Evolutionary conservation across 2,329 filamentous ascomycete species (phyloP).

Genomic region (Cercospora janseana): DNA sequence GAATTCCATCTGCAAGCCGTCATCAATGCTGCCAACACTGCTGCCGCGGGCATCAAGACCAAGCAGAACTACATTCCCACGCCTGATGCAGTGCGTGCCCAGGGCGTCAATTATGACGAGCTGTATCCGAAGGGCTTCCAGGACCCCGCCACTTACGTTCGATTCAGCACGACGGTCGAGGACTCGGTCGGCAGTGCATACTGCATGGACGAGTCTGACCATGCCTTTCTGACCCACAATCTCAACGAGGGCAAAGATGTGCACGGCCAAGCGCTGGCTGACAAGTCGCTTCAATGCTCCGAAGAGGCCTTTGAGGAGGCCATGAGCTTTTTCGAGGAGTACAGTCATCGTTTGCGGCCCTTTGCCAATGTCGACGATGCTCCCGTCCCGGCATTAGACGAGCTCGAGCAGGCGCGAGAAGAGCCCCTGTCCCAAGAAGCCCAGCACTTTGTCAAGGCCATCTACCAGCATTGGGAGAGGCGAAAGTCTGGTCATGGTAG

Average conservation of each 20-base stretch:
- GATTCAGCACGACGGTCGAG: slow-evolving; percentile 96
- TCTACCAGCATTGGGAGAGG: slow-evolving; percentile 87
- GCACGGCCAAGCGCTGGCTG: slow-evolving; percentile 32
- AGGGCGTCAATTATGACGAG: slow-evolving; percentile 77
- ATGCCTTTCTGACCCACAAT: slow-evolving; percentile 69
- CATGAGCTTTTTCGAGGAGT: slow-evolving; percentile 93
- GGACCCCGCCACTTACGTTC: slow-evolving; percentile 89
- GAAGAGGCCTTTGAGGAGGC: slow-evolving; percentile 92
- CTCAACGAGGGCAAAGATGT: slow-evolving; percentile 75
- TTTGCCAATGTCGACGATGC: slow-evolving; percentile 88
- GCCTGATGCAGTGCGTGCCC: slow-evolving; percentile 59
- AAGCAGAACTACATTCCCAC: slow-evolving; percentile 64
- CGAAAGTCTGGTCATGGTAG: slow-evolving; percentile 58
- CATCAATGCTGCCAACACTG: slow-evolving; percentile 59
- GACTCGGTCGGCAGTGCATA: slow-evolving; percentile 88
- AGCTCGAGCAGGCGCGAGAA: slow-evolving; percentile 64
- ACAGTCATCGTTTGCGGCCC: slow-evolving; percentile 76
- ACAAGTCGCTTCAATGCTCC: slow-evolving; percentile 61
- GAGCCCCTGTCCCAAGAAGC: slow-evolving; percentile 53
- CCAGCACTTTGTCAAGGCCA: slow-evolving; percentile 65
- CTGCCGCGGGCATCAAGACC: slow-evolving; percentile 58
- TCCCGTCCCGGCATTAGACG: slow-evolving; percentile 61
- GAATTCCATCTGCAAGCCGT: slow-evolving; percentile 95
- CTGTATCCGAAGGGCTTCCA: slow-evolving; percentile 78
- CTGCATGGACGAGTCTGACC: slow-evolving; percentile 91